Conservation (phyloP, 83 land plant genomes). For the Isoetes engelmannii region DNA sequence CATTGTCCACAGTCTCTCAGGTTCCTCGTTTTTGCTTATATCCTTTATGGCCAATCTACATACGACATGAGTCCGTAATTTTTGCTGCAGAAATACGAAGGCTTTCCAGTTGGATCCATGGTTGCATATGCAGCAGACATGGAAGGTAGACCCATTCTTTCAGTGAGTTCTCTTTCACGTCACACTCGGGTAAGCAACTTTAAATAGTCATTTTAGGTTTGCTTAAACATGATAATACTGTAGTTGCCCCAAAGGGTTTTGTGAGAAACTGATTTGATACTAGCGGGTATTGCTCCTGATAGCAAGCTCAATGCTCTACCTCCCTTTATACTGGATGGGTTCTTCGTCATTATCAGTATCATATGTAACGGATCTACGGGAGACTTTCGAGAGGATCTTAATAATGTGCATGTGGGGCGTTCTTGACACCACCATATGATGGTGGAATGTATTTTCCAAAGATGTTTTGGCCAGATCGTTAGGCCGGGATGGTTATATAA, state of each 20-base stretch:
- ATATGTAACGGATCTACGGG: too few relatives aligned
- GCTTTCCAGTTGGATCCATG: slow-evolving; percentile 83
- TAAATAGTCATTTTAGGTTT: slow-evolving; percentile 1
- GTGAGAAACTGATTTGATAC: background rate
- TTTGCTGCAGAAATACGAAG: slow-evolving; percentile 56
- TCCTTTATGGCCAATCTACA: background rate
- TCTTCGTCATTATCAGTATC: too few relatives aligned
- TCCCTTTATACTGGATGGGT: too few relatives aligned
- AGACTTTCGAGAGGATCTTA: too few relatives aligned
- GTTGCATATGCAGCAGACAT: slow-evolving; percentile 70
- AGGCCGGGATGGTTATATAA: too few relatives aligned
- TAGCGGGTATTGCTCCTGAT: too few relatives aligned
- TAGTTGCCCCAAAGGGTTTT: background rate
- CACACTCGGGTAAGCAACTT: slow-evolving; percentile 56
- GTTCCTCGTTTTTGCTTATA: slow-evolving; percentile 13
- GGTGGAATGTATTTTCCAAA: too few relatives aligned
- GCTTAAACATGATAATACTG: background rate
- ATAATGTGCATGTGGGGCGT: too few relatives aligned
- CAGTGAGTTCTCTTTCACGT: slow-evolving; percentile 70
- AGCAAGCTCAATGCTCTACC: too few relatives aligned
- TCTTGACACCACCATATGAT: too few relatives aligned
- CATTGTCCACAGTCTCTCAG: slow-evolving; percentile 68
- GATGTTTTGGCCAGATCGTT: too few relatives aligned
- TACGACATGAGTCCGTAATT: slow-evolving; percentile 11
- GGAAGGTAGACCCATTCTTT: slow-evolving; percentile 66